Evolutionary conservation across 345 rosid genomes (phyloP).

Genomic region (Viola odorata): DNA sequence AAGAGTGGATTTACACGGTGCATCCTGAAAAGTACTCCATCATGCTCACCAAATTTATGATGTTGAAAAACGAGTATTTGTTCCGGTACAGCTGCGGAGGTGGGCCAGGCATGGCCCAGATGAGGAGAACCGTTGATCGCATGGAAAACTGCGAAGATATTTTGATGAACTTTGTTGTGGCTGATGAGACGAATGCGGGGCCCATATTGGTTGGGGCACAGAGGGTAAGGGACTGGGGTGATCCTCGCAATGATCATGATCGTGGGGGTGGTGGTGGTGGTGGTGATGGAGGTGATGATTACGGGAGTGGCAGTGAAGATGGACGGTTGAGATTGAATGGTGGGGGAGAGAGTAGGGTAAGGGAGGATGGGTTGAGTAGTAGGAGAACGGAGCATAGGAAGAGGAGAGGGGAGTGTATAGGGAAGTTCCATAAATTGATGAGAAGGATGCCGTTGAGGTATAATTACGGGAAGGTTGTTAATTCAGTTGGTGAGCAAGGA

Average conservation of each 20-base stretch:
- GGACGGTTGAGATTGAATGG: slow-evolving; percentile 13
- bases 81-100: slow-evolving; percentile 55
- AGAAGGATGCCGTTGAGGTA: slow-evolving; percentile 64
- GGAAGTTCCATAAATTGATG: slow-evolving; percentile 48
- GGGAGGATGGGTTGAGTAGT: slow-evolving; percentile 58
- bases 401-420: slow-evolving; percentile 61
- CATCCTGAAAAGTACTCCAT: slow-evolving; percentile 65
- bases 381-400: slow-evolving; percentile 59
- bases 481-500: slow-evolving; percentile 68
- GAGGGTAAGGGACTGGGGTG: slow-evolving; percentile 68
- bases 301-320: too few species aligned
- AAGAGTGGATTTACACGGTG: slow-evolving; percentile 70
- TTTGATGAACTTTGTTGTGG: slow-evolving; percentile 65
- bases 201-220: slow-evolving; percentile 65
- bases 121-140: slow-evolving; percentile 47
- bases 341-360: slow-evolving; percentile 19
- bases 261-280: neutral
- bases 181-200: slow-evolving; percentile 45
- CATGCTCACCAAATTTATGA: slow-evolving; percentile 63
- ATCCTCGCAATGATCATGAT: slow-evolving; percentile 45
- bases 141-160: slow-evolving; percentile 71
- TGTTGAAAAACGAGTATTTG: slow-evolving; percentile 46
- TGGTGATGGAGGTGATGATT: too few species aligned
- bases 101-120: slow-evolving; percentile 40
- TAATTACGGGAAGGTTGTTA: slow-evolving; percentile 53